Evolutionary conservation across 2,329 filamentous ascomycete genomes (phyloP), one percentile per base, ranked within the genome.

Genomic region (Colletotrichum scovillei): DNA sequence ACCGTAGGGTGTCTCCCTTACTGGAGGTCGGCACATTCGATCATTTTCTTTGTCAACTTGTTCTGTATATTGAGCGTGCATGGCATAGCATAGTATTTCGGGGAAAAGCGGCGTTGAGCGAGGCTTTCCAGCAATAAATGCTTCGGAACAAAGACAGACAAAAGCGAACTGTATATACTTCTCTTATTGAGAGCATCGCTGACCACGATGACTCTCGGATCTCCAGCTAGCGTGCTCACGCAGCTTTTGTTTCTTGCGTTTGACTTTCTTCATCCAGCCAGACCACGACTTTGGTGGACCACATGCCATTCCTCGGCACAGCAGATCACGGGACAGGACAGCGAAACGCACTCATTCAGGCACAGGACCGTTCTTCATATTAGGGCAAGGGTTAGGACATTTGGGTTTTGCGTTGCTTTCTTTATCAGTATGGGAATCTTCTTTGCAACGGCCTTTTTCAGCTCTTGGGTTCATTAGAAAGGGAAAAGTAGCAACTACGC

Each of bases 1-100:
- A 55, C 46, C 73, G 38, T 71, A 53, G 28, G 38, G 46, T 19
- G 11, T 60, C 26, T 19, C 19, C 16, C 8, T 56, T 30, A 63
- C 42, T 16, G 30, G 53, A 26, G 30, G 56, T 63, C 70, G 76
- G 77, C 46, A 79, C 75, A 69, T 49, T 63, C 73, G 58, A 57
- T 49, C 66, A 69, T 69, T 70, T 73, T 49, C 73, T 74, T 70
- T 76, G 67, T 76, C 62, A 42, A 74, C 63, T 74, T 72, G 52
- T 80, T 80, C 78, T 82, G 80, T 82, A 82, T 80, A 82, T 80
- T 78, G 78, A 82, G 79, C 80, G 80, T 80, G 80, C 79, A 82
- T 79, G 77, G 77, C 78, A 79, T 78, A 73, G 69, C 69, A 75
- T 75, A 73, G 69, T 70, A 75, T 72, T 72, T 72, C 65, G 64